Conservation (phyloP, 129 eudicot species). For the Chrysanthemum makinoi region DNA sequence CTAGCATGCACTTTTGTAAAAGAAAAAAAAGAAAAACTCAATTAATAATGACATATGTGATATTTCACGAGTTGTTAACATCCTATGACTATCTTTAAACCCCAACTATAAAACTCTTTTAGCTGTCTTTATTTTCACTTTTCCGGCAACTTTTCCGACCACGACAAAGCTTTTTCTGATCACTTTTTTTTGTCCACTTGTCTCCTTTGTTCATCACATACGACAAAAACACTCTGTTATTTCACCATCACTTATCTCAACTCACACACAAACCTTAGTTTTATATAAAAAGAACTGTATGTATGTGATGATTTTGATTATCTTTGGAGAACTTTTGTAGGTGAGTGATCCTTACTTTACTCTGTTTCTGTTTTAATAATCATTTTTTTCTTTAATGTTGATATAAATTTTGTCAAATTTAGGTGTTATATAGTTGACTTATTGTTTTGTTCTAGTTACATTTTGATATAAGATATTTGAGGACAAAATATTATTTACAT, state of each 20-base stretch:
- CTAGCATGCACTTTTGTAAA: too few species aligned
- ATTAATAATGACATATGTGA: conserved; percentile 21
- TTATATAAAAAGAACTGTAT: not conserved
- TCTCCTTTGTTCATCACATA: conserved; percentile 22
- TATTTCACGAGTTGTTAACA: conserved; percentile 30
- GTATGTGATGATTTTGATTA: conserved; percentile 1
- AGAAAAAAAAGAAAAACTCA: too few species aligned
- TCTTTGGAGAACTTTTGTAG: conserved; percentile 11
- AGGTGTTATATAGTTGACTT: conserved; percentile 26
- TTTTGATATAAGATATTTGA: too few species aligned
- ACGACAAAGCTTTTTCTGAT: conserved; percentile 23
- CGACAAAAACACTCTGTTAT: conserved; percentile 20
- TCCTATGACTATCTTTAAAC: conserved; percentile 33
- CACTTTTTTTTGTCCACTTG: conserved; percentile 10
- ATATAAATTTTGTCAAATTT: not conserved
- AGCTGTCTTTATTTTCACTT: conserved; percentile 26
- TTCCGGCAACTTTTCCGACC: conserved; percentile 30
- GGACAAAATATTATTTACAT: too few species aligned
- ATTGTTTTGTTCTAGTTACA: conserved; percentile 7
- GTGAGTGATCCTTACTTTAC: conserved; percentile 17
- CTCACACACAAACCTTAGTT: conserved; percentile 16
- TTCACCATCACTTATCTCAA: conserved; percentile 12
- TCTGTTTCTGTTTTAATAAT: conserved; percentile 10
- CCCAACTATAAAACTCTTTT: conserved; percentile 20
- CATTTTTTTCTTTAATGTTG: not conserved